A percentile compares a stretch with the other conserved stretches of the same genome.
Evolutionary conservation across 2,329 filamentous ascomycete genomes (phyloP).

Genomic region (Lithohypha guttulata): DNA sequence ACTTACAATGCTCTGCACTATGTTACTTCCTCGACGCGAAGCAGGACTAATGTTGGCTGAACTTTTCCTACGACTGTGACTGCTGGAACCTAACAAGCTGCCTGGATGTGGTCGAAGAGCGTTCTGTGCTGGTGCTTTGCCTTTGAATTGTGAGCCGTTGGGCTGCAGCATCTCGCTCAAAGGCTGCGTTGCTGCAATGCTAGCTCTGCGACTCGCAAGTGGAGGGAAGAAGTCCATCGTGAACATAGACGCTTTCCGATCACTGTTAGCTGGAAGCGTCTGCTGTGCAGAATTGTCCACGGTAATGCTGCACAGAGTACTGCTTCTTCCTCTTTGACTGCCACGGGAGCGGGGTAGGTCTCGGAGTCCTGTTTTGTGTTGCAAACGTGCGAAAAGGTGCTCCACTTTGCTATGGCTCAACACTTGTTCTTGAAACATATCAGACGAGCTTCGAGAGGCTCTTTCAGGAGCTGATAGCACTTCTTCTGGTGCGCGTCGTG

Average conservation of each 20-base stretch:
- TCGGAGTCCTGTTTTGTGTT: constrained; percentile 13
- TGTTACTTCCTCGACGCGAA: constrained; percentile 2
- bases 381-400: constrained; percentile 6
- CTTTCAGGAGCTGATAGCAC: not conserved
- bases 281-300: constrained; percentile 5
- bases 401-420: constrained; percentile 6
- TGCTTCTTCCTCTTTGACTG: not conserved
- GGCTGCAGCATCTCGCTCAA: too few species aligned
- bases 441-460: not conserved
- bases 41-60: not conserved
- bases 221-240: constrained; percentile 20
- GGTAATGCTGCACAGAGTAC: not conserved
- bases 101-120: constrained; percentile 6
- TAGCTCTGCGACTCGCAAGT: constrained; percentile 8
- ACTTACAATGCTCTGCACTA: not conserved
- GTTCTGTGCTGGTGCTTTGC: not conserved
- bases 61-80: constrained; percentile 12
- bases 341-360: constrained; percentile 12
- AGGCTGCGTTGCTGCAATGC: too few species aligned
- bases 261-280: not conserved
- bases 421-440: not conserved
- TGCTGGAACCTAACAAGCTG: constrained; percentile 15
- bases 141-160: too few species aligned
- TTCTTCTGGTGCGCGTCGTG: not conserved
- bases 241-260: constrained; percentile 1